A percentile compares a stretch with the other conserved stretches of the same genome.
phyloP scores from a whole-genome alignment of 176 grass and related monocot genomes.

The Phragmites australis region DNA sequence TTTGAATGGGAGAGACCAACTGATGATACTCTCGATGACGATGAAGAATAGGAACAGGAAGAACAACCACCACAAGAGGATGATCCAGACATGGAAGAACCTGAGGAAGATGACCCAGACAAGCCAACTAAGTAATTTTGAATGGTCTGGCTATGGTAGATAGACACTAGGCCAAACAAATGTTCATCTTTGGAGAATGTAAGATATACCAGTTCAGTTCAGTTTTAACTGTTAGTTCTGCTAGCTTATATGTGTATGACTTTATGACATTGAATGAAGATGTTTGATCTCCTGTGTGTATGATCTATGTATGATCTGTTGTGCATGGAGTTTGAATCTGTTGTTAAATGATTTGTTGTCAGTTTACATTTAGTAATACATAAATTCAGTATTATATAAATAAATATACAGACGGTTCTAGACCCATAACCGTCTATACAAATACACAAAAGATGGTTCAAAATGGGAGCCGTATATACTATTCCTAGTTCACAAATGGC shows the following conservation, averaged over 20 bases:
- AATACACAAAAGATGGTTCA: too few relatives aligned
- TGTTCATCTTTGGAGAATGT: constrained; percentile 17
- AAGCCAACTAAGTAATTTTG: constrained; percentile 53
- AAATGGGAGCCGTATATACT: too few relatives aligned
- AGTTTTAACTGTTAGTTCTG: constrained; percentile 29
- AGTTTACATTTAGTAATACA: too few relatives aligned
- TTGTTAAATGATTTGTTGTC: too few relatives aligned
- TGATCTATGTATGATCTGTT: too few relatives aligned
- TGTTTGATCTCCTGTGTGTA: too few relatives aligned
- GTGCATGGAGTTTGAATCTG: too few relatives aligned
- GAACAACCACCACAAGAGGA: constrained; percentile 64
- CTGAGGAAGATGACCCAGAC: constrained; percentile 60
- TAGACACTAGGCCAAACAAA: constrained; percentile 29
- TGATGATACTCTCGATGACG: constrained; percentile 71
- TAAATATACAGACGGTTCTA: too few relatives aligned
- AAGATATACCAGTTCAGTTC: constrained; percentile 19
- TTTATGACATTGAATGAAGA: too few relatives aligned
- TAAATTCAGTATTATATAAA: too few relatives aligned
- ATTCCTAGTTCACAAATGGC: too few relatives aligned
- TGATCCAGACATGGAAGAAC: constrained; percentile 71
- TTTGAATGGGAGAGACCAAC: constrained; percentile 78
- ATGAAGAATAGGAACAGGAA: constrained; percentile 76
- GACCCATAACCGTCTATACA: too few relatives aligned
- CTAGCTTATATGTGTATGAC: constrained; percentile 41
- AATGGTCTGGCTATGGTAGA: constrained; percentile 24